A percentile compares a stretch with the other conserved stretches of the same genome.
These are phyloP conservation scores for Solanum piurae DNA, from an alignment of 257 asterid species.

Conservation along the genomic window DNA sequence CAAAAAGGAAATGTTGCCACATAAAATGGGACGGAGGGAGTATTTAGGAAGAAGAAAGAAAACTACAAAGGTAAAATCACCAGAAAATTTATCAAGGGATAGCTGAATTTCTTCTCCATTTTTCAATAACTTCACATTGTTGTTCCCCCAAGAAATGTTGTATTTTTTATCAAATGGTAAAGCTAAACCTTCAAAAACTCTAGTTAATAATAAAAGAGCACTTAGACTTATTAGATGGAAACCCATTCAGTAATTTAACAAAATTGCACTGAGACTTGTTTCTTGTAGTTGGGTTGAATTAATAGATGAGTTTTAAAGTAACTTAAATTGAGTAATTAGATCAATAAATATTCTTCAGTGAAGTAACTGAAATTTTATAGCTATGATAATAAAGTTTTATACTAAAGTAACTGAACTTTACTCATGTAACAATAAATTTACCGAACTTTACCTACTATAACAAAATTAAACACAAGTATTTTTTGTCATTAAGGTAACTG, in stretches of 20 bases:
- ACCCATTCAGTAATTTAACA: neutral
- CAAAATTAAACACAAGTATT: too few species aligned
- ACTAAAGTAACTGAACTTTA: neutral
- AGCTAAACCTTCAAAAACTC: neutral
- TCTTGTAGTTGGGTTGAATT: neutral
- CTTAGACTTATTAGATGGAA: neutral
- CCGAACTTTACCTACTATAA: neutral
- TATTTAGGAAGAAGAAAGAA: neutral
- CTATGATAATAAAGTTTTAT: neutral
- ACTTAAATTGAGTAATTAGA: neutral
- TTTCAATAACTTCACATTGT: neutral
- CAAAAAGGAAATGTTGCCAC: too few species aligned
- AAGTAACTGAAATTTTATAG: neutral
- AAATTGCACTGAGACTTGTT: neutral
- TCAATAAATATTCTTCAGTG: neutral
- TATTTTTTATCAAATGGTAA: neutral
- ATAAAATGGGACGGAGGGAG: too few species aligned
- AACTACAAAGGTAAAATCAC: neutral
- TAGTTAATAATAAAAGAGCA: neutral
- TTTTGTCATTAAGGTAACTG: neutral
- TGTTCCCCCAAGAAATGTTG: neutral
- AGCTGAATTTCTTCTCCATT: constrained; percentile 1
- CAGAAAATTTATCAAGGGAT: neutral
- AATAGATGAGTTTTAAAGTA: neutral
- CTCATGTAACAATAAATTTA: neutral